Evolutionary conservation across 73 alveolate species (phyloP), one percentile per base, ranked within the genome.

Genomic region (Paramecium caudatum): DNA sequence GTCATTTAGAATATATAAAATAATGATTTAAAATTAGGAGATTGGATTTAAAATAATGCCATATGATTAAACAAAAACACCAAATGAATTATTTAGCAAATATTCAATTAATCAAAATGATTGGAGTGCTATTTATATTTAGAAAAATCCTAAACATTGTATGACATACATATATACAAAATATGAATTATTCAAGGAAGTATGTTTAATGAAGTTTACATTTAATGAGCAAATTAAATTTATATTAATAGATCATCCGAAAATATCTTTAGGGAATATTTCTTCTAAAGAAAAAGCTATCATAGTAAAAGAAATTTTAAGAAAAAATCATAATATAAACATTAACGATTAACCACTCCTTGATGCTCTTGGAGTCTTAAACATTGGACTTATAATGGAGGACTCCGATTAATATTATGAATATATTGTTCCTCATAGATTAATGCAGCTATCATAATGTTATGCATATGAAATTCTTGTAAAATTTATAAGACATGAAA

Each of bases 61-160:
- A n/a, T n/a, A n/a, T n/a, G n/a, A n/a, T n/a, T n/a, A n/a, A n/a
- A n/a, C n/a, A n/a, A n/a, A n/a, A n/a, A n/a, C n/a, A n/a, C n/a
- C n/a, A n/a, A n/a, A n/a, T n/a, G n/a, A n/a, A n/a, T n/a, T n/a
- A n/a, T n/a, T n/a, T n/a, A n/a, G n/a, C n/a, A n/a, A n/a, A n/a
- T n/a, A n/a, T n/a, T n/a, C n/a, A n/a, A n/a, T n/a, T n/a, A n/a
- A n/a, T n/a, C n/a, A n/a, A n/a, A n/a, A n/a, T n/a, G 83, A 65
- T 65, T 65, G 83, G 55, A 65, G 83, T 33, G 83, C 50, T 25
- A 65, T 65, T 65, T 65, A 65, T 36, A 65, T 65, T 2, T 33
- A 65, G 34, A 33, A n/a, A 65, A 65, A 23, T n/a, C 82, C 82
- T 0, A 10, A 62, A 62, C 82, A 62, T 27, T 43, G 47, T 27